phyloP scores from a whole-genome alignment of 768 basidiomycete genomes.

The Steccherinum ochraceum region DNA sequence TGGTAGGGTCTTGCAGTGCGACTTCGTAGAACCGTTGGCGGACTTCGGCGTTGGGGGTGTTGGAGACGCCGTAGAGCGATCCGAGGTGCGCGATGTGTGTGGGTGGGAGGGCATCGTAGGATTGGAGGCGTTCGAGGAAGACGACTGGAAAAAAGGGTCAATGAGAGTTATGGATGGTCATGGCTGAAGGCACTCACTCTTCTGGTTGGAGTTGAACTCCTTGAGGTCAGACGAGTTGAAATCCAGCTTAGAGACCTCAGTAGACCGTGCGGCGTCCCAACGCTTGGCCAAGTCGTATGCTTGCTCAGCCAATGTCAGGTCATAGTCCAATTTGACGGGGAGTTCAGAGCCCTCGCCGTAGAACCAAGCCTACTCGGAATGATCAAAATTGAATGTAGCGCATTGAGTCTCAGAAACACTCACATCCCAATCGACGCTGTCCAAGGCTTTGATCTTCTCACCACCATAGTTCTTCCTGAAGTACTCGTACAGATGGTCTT shows the following conservation, averaged over 20 bases:
- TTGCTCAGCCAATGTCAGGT: constrained; percentile 59
- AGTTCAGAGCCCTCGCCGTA: constrained; percentile 72
- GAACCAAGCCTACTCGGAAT: constrained; percentile 58
- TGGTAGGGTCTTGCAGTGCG: constrained; percentile 46
- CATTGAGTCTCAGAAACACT: constrained; percentile 16
- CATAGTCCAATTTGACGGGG: constrained; percentile 72
- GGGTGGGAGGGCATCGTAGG: constrained; percentile 54
- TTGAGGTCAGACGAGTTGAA: constrained; percentile 60
- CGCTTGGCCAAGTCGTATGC: constrained; percentile 66
- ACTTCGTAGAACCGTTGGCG: constrained; percentile 74
- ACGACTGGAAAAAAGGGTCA: constrained; percentile 42
- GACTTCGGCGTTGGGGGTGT: constrained; percentile 70
- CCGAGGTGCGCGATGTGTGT: constrained; percentile 57
- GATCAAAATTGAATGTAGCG: not conserved
- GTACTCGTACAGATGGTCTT: constrained; percentile 67
- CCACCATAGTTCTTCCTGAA: constrained; percentile 51
- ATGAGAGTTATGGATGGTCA: not conserved
- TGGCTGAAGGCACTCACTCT: constrained; percentile 36
- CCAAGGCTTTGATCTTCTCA: constrained; percentile 58
- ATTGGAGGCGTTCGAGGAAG: constrained; percentile 76
- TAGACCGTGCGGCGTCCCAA: constrained; percentile 63
- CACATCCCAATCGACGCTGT: constrained; percentile 76
- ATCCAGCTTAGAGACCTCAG: constrained; percentile 37
- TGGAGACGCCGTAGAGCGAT: constrained; percentile 38
- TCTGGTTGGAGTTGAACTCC: constrained; percentile 70